Conservation (phyloP, 2,329 filamentous ascomycete species). For the Penicillium sp. region DNA sequence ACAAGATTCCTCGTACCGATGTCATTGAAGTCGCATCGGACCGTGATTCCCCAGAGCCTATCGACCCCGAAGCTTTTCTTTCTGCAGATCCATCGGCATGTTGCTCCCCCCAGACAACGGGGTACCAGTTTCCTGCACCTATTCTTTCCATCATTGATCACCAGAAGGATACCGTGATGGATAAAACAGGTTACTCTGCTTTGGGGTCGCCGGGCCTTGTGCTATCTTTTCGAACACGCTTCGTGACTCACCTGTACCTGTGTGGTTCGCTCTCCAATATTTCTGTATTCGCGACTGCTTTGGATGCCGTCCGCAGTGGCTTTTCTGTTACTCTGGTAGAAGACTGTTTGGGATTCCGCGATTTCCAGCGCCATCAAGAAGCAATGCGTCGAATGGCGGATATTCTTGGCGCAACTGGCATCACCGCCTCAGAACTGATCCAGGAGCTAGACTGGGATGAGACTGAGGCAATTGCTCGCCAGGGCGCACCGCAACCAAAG, state of each 20-base stretch:
- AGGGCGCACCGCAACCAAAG: slow-evolving; percentile 15
- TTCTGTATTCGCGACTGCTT: slow-evolving; percentile 85
- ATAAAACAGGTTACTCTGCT: slow-evolving; percentile 85
- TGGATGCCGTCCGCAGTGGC: slow-evolving; percentile 86
- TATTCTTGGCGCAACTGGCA: slow-evolving; percentile 71
- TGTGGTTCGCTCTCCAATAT: slow-evolving; percentile 86
- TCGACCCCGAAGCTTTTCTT: slow-evolving; percentile 48
- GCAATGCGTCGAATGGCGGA: slow-evolving; percentile 72
- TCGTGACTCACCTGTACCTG: slow-evolving; percentile 86
- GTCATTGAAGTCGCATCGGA: slow-evolving; percentile 24
- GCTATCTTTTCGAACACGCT: slow-evolving; percentile 74
- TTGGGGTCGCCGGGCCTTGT: slow-evolving; percentile 76
- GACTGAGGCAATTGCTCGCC: slow-evolving; percentile 39
- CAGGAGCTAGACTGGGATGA: slow-evolving; percentile 47
- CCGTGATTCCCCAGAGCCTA: slow-evolving; percentile 21
- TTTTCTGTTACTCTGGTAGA: slow-evolving; percentile 83
- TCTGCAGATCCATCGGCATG: slow-evolving; percentile 37
- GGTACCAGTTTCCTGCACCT: slow-evolving; percentile 54
- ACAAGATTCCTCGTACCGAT: slow-evolving; percentile 13
- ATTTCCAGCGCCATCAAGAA: slow-evolving; percentile 66
- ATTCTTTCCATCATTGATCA: slow-evolving; percentile 54
- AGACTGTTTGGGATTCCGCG: slow-evolving; percentile 84
- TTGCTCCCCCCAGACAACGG: slow-evolving; percentile 42
- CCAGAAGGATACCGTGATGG: slow-evolving; percentile 55
- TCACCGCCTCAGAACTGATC: slow-evolving; percentile 63